These are phyloP conservation scores for Beauveria australis DNA, from an alignment of 2,329 filamentous ascomycete species.

Conservation along the genomic window DNA sequence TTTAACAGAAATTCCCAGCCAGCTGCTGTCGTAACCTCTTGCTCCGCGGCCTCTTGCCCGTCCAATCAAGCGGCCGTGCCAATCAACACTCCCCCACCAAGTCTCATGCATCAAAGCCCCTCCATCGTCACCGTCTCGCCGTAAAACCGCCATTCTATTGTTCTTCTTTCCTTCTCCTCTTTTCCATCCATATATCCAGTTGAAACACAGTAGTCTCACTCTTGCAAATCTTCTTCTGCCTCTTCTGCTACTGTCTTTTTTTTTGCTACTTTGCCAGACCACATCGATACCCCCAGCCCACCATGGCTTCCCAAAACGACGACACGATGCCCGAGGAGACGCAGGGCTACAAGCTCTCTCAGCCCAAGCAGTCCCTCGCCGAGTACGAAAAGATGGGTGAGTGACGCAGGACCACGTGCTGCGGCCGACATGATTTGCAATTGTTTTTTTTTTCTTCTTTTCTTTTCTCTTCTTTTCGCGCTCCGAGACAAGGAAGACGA, in stretches of 20 bases:
- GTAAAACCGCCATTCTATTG: constrained; percentile 13
- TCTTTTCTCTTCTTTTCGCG: background rate
- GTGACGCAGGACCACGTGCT: constrained; percentile 21
- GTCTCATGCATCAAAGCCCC: constrained; percentile 18
- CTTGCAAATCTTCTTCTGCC: background rate
- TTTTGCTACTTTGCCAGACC: constrained; percentile 12
- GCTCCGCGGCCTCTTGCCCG: background rate
- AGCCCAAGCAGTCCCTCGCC: constrained; percentile 91
- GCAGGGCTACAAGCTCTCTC: constrained; percentile 94
- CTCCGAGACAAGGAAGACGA: background rate
- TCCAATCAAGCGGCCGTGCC: constrained; percentile 9
- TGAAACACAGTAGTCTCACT: background rate
- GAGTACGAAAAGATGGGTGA: constrained; percentile 90
- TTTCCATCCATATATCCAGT: background rate
- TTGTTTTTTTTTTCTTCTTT: background rate
- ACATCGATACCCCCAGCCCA: constrained; percentile 21
- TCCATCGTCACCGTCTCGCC: constrained; percentile 26
- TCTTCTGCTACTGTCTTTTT: background rate
- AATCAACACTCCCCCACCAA: constrained; percentile 4
- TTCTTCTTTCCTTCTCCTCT: constrained; percentile 3
- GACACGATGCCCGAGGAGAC: constrained; percentile 83
- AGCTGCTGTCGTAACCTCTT: background rate
- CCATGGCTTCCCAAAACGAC: constrained; percentile 64
- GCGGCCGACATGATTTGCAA: background rate
- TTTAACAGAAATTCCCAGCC: background rate